phyloP scores from a whole-genome alignment of 352 stramenopile genomes.

The Phytopythium helicoides region DNA sequence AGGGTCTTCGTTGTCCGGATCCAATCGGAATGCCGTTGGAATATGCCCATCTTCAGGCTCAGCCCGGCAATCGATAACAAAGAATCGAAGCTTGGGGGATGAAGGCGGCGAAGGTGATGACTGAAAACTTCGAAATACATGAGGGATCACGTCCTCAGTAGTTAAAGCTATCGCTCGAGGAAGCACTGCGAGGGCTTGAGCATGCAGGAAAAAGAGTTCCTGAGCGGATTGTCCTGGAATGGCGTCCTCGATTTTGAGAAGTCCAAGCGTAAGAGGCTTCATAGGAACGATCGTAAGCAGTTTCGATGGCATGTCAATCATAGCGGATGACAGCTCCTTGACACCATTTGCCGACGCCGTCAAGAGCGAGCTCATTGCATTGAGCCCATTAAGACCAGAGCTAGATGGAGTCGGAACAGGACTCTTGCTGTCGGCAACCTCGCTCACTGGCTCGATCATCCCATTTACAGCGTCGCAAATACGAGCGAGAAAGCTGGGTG shows the following conservation, averaged over 20 bases:
- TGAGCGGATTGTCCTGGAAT: conserved; percentile 24
- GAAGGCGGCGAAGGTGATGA: conserved; percentile 21
- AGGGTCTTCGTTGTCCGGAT: conserved; percentile 60
- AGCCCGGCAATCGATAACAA: conserved; percentile 75
- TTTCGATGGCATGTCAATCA: conserved; percentile 76
- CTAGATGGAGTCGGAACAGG: not conserved
- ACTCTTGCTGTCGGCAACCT: not conserved
- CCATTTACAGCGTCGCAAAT: conserved; percentile 41
- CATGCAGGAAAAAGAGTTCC: conserved; percentile 56
- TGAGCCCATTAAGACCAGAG: not conserved
- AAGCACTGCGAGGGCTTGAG: conserved; percentile 43
- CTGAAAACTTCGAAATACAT: conserved; percentile 73
- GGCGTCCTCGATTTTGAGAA: conserved; percentile 15
- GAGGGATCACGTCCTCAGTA: conserved; percentile 57
- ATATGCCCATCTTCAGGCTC: conserved; percentile 42
- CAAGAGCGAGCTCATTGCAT: conserved; percentile 46
- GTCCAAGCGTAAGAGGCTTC: conserved; percentile 24
- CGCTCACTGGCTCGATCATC: not conserved
- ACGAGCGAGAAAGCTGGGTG: conserved; percentile 51
- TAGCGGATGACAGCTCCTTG: conserved; percentile 58
- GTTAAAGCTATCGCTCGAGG: conserved; percentile 59
- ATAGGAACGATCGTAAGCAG: conserved; percentile 40
- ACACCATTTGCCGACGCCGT: conserved; percentile 62
- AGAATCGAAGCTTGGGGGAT: conserved; percentile 50
- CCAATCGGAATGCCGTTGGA: conserved; percentile 75